A percentile compares a stretch with the other conserved stretches of the same genome.
Evolutionary conservation across 805 yeast genomes (phyloP).

Genomic region (Schwanniomyces vanrijiae): DNA sequence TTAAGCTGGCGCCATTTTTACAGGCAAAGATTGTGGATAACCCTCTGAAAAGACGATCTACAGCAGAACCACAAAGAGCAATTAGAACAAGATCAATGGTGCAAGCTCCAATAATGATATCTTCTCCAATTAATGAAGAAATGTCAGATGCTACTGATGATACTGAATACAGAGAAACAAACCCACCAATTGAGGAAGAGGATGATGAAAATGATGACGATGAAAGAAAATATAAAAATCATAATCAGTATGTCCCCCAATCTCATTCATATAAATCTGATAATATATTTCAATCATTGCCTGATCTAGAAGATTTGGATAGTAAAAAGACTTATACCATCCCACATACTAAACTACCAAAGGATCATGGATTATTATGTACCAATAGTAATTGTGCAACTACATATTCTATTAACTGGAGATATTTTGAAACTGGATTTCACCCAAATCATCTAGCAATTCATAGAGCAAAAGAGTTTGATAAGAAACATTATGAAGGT

Average conservation of each 20-base stretch:
- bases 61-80: slow-evolving; percentile 35
- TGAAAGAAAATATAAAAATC: slow-evolving; percentile 26
- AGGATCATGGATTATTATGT: slow-evolving; percentile 40
- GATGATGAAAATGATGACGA: slow-evolving; percentile 25
- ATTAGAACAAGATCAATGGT: slow-evolving; percentile 45
- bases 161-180: slow-evolving; percentile 29
- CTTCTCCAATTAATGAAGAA: slow-evolving; percentile 46
- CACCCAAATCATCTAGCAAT: slow-evolving; percentile 37
- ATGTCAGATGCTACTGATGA: slow-evolving; percentile 29
- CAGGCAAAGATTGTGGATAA: slow-evolving; percentile 42
- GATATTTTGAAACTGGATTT: slow-evolving; percentile 42
- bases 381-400: slow-evolving; percentile 43
- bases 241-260: slow-evolving; percentile 42
- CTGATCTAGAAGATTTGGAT: slow-evolving; percentile 45
- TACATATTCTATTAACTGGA: slow-evolving; percentile 39
- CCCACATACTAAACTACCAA: slow-evolving; percentile 36
- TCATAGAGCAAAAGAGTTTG: slow-evolving; percentile 36
- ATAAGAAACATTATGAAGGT: slow-evolving; percentile 42
- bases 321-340: slow-evolving; percentile 44
- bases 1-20: slow-evolving; percentile 46
- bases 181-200: slow-evolving; percentile 19
- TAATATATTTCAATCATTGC: slow-evolving; percentile 34
- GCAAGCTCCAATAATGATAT: slow-evolving; percentile 28
- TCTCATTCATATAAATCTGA: slow-evolving; percentile 36
- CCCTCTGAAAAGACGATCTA: slow-evolving; percentile 27